Evolutionary conservation across 73 alveolate genomes (phyloP).

Genomic region (Stentor coeruleus): DNA sequence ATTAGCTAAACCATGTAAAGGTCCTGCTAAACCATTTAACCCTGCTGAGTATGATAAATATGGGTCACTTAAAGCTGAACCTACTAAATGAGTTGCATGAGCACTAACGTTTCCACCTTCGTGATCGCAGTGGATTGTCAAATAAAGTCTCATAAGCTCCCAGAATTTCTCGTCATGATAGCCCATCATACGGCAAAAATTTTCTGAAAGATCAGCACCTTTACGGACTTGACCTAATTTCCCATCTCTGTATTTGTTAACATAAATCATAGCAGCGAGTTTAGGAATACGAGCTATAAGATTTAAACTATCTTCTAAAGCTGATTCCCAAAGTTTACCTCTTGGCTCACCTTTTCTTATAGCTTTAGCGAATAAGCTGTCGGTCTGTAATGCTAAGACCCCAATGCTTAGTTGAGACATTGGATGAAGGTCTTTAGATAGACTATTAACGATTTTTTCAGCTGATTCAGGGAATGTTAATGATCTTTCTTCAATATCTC

Average conservation of each 20-base stretch:
- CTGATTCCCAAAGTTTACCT: conserved; percentile 74
- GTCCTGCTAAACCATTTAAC: conserved; percentile 87
- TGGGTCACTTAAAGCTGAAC: conserved; percentile 76
- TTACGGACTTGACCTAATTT: conserved; percentile 26
- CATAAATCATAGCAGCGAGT: conserved; percentile 72
- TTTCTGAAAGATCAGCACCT: conserved; percentile 55
- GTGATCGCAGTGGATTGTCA: conserved; percentile 70
- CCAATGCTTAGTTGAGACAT: conserved; percentile 76
- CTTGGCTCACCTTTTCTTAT: conserved; percentile 55
- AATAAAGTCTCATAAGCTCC: conserved; percentile 74
- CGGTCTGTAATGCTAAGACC: conserved; percentile 51
- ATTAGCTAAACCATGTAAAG: conserved; percentile 91
- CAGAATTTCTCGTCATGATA: conserved; percentile 46
- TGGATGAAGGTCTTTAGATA: conserved; percentile 69
- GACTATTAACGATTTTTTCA: conserved; percentile 36
- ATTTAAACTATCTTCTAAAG: conserved; percentile 68
- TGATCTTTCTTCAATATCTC: conserved; percentile 60
- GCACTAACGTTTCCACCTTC: conserved; percentile 91
- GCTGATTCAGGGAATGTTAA: conserved; percentile 44
- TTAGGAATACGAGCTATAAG: conserved; percentile 69
- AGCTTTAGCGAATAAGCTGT: conserved; percentile 57
- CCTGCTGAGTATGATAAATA: conserved; percentile 75
- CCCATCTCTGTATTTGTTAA: conserved; percentile 58
- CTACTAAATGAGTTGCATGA: conserved; percentile 79
- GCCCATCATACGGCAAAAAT: conserved; percentile 69